These are phyloP conservation scores for Penicillium verrucosum DNA, from an alignment of 2,329 filamentous ascomycete genomes.

Conservation along the genomic window DNA sequence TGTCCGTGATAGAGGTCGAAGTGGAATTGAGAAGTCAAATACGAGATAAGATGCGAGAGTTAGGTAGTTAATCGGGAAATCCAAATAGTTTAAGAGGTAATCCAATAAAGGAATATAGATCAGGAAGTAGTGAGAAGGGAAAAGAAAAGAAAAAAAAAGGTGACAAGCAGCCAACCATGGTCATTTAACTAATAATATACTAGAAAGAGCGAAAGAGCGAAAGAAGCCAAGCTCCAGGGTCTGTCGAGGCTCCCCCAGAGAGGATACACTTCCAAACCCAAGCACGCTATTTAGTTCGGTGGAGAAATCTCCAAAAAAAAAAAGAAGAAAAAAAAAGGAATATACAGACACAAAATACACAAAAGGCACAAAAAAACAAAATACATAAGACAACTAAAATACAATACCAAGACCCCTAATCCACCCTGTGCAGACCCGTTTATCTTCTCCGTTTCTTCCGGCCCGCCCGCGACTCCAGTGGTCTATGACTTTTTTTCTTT, in stretches of 20 bases:
- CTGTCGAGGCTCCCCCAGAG: constrained; percentile 21
- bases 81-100: background rate
- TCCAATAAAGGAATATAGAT: constrained; percentile 1
- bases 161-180: constrained; percentile 4
- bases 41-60: constrained; percentile 2
- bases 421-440: constrained; percentile 26
- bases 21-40: background rate
- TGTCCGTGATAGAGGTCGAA: background rate
- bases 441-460: constrained; percentile 25
- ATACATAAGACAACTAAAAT: background rate
- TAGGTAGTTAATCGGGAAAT: background rate
- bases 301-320: constrained; percentile 2
- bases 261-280: constrained; percentile 14
- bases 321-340: background rate
- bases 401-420: constrained; percentile 18
- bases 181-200: constrained; percentile 17
- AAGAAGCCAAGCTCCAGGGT: constrained; percentile 26
- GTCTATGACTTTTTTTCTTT: background rate
- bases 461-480: constrained; percentile 18
- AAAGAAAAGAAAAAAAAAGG: constrained; percentile 1
- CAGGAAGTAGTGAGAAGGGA: background rate
- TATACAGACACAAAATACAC: background rate
- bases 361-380: background rate
- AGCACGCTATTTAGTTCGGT: constrained; percentile 16
- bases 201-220: constrained; percentile 18